Base-by-base conservation (phyloP, 805 yeast genomes). In the Grigorovia yakushimaensis region DNA sequence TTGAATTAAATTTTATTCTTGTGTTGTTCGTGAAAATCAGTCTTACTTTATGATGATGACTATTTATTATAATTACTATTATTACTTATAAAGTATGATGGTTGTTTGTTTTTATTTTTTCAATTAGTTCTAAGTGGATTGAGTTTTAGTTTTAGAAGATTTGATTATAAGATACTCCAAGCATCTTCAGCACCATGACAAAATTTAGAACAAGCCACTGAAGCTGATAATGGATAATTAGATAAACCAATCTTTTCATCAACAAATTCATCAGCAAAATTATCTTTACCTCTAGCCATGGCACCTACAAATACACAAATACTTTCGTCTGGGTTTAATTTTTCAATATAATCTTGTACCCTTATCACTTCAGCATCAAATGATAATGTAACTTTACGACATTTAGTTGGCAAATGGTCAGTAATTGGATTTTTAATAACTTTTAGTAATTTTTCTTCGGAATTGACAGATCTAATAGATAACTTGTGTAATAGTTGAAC, bases 141-240 rank as follows among this genome's bases (percentile, higher is more conserved):
- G n/a, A n/a, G n/a, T n/a, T n/a, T n/a, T n/a, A n/a, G n/a, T n/a
- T n/a, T n/a, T n/a, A n/a, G 27, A 37, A 7, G 15, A 20, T 20
- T 4, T 42, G 18, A 42, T 48, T 60, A 65, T 48, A 63, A 58
- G 59, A 93, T 89, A 42, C 80, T 82, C 98, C 98, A 93, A 23
- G 95, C 95, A 68, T 93, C 98, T 71, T 93, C 98, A 62, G 96
- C 88, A 44, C 98, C 98, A 62, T 93, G 98, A 67, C 98, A 91
- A 72, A 93, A 88, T 69, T 93, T 93, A 54, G 96, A 85, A 68
- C 98, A 93, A 5, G 98, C 98, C 48, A 93, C 97, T 11, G 97
- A 88, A 2, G 98, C 98, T 47, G 95, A 85, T 52, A 93, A 76
- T 45, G 98, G 95, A 66, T 89, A 93, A 60, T 91, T 88, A 35